Base-by-base conservation (phyloP, 805 yeast species). In the Lipomyces yamanashiensis region DNA sequence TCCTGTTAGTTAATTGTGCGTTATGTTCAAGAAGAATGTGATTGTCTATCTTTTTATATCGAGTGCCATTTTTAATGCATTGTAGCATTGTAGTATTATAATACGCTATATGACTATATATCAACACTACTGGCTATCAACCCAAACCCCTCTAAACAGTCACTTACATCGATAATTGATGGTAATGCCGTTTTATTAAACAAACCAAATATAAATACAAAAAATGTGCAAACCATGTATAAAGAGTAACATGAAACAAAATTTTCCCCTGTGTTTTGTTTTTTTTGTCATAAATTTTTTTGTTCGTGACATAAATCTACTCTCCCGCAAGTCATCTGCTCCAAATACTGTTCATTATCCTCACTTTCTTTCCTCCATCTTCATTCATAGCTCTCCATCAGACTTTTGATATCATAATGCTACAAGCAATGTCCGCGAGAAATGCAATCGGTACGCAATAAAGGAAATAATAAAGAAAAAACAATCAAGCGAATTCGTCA, bases 171-270 rank as follows among this genome's bases (percentile, higher is more conserved):
- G 5, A 28, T 3, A 28, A 28, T 45, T 17, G 7, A 51, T 51
- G 54, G 54, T 51, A 51, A 51, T 51, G 54, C 54, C 54, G 41
- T 51, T 7, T 51, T 51, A 51, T 51, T 51, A 51, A 51, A 51
- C 54, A 51, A 51, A 51, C 54, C 54, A 51, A 49, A 49, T 51
- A 51, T 51, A 51, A 51, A 51, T 51, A 51, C 54, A 51, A 51
- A 51, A 36, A 28, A 51, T 51, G 54, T 51, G 54, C 54, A 51
- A 51, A 34, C 44, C 54, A 51, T 51, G 54, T 51, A 36, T 51
- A 51, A 23, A 49, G 41, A 51, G 28, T 34, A 51, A 51, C 54
- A 51, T 36, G 54, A 51, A 51, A 51, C 54, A 51, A 47, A 33
- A 17, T 51, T 51, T 51, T 51, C 54, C 54, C 54, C 54, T 51